phyloP scores from a whole-genome alignment of 805 yeast genomes.

The Ogataea henricii region DNA sequence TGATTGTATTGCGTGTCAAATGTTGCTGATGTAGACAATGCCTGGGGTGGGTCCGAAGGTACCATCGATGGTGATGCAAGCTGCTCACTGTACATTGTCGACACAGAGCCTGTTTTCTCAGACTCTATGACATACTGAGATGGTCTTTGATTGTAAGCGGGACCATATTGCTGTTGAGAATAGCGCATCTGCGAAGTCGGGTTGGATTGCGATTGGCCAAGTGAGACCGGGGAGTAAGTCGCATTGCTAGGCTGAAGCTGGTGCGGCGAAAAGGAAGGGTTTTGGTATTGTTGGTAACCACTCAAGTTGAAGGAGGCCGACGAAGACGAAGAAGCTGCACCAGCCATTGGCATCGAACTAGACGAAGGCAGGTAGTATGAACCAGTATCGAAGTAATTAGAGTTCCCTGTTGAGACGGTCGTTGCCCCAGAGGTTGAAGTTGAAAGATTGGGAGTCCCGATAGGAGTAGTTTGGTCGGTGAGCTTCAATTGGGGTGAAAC shows the following conservation, averaged over 20 bases:
- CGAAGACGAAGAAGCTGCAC: not conserved
- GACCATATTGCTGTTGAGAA: slow-evolving; percentile 1
- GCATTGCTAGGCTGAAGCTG: slow-evolving; percentile 1
- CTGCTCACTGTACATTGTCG: slow-evolving; percentile 5
- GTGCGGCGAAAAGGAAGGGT: slow-evolving; percentile 11
- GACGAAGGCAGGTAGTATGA: slow-evolving; percentile 3
- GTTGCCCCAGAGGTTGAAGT: not conserved
- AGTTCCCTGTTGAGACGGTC: not conserved
- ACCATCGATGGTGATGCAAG: slow-evolving; percentile 11
- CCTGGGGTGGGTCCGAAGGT: slow-evolving; percentile 4
- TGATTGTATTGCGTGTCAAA: not conserved
- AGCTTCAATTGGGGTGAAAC: slow-evolving; percentile 6
- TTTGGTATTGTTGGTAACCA: slow-evolving; percentile 8
- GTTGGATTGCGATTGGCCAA: not conserved
- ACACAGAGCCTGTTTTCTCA: slow-evolving; percentile 8
- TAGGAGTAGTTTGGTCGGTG: not conserved
- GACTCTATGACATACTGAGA: slow-evolving; percentile 4
- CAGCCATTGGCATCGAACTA: not conserved
- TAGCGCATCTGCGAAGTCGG: not conserved
- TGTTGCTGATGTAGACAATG: slow-evolving; percentile 4
- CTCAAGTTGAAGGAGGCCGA: slow-evolving; percentile 5
- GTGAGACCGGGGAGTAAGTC: not conserved
- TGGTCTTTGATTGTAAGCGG: not conserved
- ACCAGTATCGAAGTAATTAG: slow-evolving; percentile 6
- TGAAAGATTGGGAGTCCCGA: slow-evolving; percentile 3